phyloP scores from a whole-genome alignment of 164 flowering plant genomes.

The Nelumbo lutea region DNA sequence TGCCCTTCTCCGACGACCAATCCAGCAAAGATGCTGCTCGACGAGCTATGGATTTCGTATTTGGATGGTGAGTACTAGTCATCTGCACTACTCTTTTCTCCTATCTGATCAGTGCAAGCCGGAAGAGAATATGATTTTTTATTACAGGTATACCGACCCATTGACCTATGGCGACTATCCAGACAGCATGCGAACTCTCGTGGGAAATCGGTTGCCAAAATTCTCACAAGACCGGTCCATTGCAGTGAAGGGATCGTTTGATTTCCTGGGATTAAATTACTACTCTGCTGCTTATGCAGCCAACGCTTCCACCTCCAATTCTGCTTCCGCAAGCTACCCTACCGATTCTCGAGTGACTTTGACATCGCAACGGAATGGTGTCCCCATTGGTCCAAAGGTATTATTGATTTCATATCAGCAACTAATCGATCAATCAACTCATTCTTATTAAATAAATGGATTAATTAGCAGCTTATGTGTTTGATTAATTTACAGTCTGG shows the following conservation, averaged over 20 bases:
- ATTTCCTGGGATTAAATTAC: slow-evolving; percentile 54
- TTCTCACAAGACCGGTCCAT: slow-evolving; percentile 33
- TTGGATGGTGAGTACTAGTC: slow-evolving; percentile 29
- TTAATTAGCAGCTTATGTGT: no score
- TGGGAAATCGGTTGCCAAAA: slow-evolving; percentile 42
- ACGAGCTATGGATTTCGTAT: slow-evolving; percentile 48
- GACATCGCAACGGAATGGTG: neutral
- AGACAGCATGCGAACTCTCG: slow-evolving; percentile 27
- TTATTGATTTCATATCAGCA: no score
- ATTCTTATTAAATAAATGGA: no score
- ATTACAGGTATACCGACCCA: slow-evolving; percentile 46
- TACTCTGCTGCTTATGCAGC: slow-evolving; percentile 33
- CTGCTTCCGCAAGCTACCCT: slow-evolving; percentile 7
- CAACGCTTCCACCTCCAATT: neutral
- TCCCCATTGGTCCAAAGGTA: no score
- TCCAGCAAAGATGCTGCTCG: slow-evolving; percentile 36
- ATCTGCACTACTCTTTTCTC: neutral
- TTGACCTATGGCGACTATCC: slow-evolving; percentile 52
- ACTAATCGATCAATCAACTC: no score
- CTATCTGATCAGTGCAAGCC: neutral
- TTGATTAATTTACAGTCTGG: no score
- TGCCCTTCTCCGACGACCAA: slow-evolving; percentile 26
- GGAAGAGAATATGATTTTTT: neutral
- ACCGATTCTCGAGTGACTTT: slow-evolving; percentile 17
- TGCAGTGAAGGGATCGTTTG: slow-evolving; percentile 37